phyloP scores from a whole-genome alignment of 352 stramenopile species.

The Achlya hypogyna region DNA sequence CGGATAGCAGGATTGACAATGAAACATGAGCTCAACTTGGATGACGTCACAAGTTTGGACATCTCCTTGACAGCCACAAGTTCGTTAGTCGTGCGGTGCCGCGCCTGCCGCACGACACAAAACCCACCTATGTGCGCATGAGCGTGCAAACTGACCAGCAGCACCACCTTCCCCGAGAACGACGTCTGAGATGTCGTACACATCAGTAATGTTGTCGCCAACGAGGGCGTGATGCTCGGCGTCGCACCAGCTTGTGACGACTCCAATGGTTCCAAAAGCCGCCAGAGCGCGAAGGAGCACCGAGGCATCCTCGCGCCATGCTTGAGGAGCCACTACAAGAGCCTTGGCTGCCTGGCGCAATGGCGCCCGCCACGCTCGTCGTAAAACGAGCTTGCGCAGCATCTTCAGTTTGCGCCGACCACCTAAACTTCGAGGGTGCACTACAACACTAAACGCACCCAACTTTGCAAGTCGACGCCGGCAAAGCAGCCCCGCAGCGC shows the following conservation, averaged over 20 bases:
- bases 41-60: conserved; percentile 63
- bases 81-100: conserved; percentile 53
- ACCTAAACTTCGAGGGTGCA: not conserved
- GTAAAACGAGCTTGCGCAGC: too few species aligned
- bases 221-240: not conserved
- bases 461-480: too few species aligned
- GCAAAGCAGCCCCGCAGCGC: too few species aligned
- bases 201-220: not conserved
- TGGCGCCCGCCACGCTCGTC: too few species aligned
- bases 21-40: conserved; percentile 12
- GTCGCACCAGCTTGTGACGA: not conserved
- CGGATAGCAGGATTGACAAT: not conserved
- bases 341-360: too few species aligned
- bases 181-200: not conserved
- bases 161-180: not conserved
- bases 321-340: too few species aligned
- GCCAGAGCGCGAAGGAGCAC: not conserved
- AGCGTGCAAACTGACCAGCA: not conserved
- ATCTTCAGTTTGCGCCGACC: too few species aligned
- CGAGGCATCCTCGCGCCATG: too few species aligned
- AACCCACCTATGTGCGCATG: conserved; percentile 30
- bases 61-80: conserved; percentile 74
- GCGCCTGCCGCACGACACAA: conserved; percentile 62
- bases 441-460: not conserved
- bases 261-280: not conserved